These are phyloP conservation scores for Neonectria magnoliae DNA, from an alignment of 2,329 filamentous ascomycete species.

Conservation along the genomic window DNA sequence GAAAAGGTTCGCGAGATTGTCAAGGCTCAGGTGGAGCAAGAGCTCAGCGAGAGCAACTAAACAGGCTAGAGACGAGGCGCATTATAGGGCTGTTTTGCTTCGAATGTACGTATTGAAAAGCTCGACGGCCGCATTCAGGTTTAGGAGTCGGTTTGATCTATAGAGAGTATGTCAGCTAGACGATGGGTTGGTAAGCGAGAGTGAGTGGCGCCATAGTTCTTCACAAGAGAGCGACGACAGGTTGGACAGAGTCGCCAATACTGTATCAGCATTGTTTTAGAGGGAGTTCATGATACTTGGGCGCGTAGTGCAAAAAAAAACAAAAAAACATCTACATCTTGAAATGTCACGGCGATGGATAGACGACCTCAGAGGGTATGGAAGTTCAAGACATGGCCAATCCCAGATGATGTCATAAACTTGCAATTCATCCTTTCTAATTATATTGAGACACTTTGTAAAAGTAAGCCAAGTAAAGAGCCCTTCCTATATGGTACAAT, in stretches of 20 bases:
- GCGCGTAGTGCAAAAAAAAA: not conserved
- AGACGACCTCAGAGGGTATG: not conserved
- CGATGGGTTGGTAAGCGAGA: not conserved
- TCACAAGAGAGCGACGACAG: not conserved
- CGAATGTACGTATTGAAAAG: not conserved
- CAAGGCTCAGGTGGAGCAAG: conserved; percentile 71
- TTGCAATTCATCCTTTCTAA: not conserved
- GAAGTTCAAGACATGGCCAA: not conserved
- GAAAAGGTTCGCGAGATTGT: conserved; percentile 80
- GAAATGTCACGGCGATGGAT: not conserved
- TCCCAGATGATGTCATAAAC: not conserved
- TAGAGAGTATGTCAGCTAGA: not conserved
- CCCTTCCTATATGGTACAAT: not conserved
- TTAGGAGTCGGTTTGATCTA: not conserved
- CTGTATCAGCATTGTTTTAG: not conserved
- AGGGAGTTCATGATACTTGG: not conserved
- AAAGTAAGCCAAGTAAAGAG: not conserved
- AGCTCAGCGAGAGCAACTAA: conserved; percentile 5
- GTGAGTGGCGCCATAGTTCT: not conserved
- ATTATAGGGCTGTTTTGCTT: not conserved
- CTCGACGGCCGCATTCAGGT: not conserved
- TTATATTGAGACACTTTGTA: not conserved
- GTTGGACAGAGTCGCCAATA: not conserved
- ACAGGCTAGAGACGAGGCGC: not conserved
- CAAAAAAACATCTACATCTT: not conserved